These are phyloP conservation scores for Colletotrichum sp. DNA, from an alignment of 2,329 filamentous ascomycete species.

Conservation along the genomic window DNA sequence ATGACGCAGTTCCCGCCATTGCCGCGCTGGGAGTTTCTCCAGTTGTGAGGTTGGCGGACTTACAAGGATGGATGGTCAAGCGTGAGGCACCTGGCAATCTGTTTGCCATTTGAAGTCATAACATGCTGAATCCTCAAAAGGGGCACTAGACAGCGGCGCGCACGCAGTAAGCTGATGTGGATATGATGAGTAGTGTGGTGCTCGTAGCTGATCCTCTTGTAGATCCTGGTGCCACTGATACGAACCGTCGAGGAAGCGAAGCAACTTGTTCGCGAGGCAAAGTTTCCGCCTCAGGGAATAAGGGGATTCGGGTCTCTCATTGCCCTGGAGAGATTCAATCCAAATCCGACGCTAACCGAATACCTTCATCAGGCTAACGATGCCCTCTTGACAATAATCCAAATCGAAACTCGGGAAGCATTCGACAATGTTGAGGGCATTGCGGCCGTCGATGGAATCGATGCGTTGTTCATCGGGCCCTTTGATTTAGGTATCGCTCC, in stretches of 20 bases:
- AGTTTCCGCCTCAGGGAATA: not conserved
- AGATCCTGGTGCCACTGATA: not conserved
- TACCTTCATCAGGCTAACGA: not conserved
- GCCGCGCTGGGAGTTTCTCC: slow-evolving; percentile 47
- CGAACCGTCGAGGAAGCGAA: not conserved
- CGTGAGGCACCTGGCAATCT: slow-evolving; percentile 36
- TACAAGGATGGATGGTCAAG: slow-evolving; percentile 61
- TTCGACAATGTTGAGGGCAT: not conserved
- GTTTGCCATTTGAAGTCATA: not conserved
- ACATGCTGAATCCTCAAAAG: not conserved
- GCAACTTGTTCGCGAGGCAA: not conserved
- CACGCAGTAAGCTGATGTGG: not conserved
- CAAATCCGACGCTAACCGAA: not conserved
- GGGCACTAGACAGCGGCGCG: not conserved
- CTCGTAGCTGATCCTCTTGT: fast-evolving
- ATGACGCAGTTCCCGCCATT: slow-evolving; percentile 57
- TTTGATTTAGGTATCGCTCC: not conserved
- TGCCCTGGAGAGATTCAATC: not conserved
- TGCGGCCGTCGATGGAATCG: not conserved
- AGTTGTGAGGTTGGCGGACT: slow-evolving; percentile 57
- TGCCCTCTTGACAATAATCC: not conserved
- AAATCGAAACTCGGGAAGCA: not conserved
- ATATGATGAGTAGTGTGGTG: not conserved
- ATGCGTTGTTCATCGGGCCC: not conserved
- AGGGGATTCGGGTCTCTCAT: not conserved